Evolutionary conservation across 192 early-diverging fungal genomes (phyloP).

Genomic region (Chytriomyces hyalinus): DNA sequence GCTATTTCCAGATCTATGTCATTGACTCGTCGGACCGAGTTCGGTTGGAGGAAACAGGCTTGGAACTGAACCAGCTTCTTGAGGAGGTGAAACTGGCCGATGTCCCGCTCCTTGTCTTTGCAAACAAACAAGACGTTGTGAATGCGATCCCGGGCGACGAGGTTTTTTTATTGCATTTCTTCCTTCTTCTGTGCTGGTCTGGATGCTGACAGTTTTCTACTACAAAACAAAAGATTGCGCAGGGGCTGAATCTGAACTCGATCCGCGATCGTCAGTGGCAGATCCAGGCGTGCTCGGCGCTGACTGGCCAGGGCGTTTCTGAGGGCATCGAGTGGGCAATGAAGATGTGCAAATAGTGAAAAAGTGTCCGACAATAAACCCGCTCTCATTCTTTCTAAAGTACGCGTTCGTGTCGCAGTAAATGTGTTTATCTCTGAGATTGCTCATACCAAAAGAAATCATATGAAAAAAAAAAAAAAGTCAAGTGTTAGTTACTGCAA

Average conservation of each 20-base stretch:
- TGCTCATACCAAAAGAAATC: no score
- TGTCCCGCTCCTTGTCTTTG: constrained; percentile 92
- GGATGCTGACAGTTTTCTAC: background rate
- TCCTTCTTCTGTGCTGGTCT: background rate
- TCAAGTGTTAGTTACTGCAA: background rate
- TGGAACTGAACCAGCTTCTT: constrained; percentile 78
- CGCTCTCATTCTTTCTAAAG: background rate
- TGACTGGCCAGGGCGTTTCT: constrained; percentile 53
- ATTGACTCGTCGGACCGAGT: constrained; percentile 91
- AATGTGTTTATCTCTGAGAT: no score
- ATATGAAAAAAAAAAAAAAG: no score
- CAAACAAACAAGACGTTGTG: constrained; percentile 96
- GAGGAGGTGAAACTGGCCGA: constrained; percentile 89
- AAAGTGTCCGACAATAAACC: background rate
- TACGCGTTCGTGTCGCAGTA: no score
- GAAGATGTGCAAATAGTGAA: constrained; percentile 42
- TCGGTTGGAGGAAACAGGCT: constrained; percentile 77
- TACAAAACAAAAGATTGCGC: constrained; percentile 53
- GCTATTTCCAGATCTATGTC: constrained; percentile 75
- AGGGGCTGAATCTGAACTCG: constrained; percentile 59
- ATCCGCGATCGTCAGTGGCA: constrained; percentile 66
- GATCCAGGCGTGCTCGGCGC: constrained; percentile 64
- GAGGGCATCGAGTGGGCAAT: constrained; percentile 70
- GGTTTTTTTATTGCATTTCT: constrained; percentile 28
- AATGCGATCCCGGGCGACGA: constrained; percentile 59